Percentiles rank a stretch among this genome's conserved stretches.
phyloP scores from a whole-genome alignment of 225 moss, liverwort and hornwort genomes.

The Thuidium tamariscinum region DNA sequence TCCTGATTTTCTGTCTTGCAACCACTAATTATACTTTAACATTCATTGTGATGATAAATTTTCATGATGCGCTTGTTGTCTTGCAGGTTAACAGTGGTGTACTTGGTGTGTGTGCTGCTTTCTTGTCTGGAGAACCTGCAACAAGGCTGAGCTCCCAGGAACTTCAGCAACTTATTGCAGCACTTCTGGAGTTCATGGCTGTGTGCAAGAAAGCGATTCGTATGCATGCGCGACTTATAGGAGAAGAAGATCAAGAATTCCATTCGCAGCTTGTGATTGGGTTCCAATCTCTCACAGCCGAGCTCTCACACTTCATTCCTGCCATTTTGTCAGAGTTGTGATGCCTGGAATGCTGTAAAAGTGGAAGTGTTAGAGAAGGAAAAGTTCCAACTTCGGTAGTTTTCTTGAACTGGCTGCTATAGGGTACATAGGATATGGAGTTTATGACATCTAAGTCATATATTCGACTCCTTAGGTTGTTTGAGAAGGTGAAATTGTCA shows the following conservation, averaged over 20 bases:
- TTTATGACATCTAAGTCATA: not conserved
- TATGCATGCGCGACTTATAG: slow-evolving; percentile 87
- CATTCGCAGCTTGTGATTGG: slow-evolving; percentile 98
- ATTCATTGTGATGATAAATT: not conserved
- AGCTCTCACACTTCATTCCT: slow-evolving; percentile 97
- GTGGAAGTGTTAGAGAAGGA: not conserved
- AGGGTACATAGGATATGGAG: not conserved
- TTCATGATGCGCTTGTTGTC: not conserved
- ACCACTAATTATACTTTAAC: not conserved
- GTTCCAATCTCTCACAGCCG: slow-evolving; percentile 96
- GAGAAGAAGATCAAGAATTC: slow-evolving; percentile 98
- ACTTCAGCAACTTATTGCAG: slow-evolving; percentile 96
- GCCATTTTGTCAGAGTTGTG: slow-evolving; percentile 93
- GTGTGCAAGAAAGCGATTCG: slow-evolving; percentile 98
- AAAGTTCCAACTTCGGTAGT: not conserved
- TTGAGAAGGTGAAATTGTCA: slow-evolving; percentile 1
- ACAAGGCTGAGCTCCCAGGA: slow-evolving; percentile 86
- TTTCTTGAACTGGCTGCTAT: slow-evolving; percentile 2
- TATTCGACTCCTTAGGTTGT: not conserved
- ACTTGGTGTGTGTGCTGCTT: slow-evolving; percentile 95
- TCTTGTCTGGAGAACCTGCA: slow-evolving; percentile 92
- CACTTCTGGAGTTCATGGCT: slow-evolving; percentile 94
- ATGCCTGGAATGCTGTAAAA: not conserved
- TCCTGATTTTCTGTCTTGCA: not conserved
- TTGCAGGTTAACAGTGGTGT: slow-evolving; percentile 95